Evolutionary conservation across 495 filamentous ascomycete genomes (phyloP), one percentile per base, ranked within the genome.

Genomic region (Penicillium diatomitis): DNA sequence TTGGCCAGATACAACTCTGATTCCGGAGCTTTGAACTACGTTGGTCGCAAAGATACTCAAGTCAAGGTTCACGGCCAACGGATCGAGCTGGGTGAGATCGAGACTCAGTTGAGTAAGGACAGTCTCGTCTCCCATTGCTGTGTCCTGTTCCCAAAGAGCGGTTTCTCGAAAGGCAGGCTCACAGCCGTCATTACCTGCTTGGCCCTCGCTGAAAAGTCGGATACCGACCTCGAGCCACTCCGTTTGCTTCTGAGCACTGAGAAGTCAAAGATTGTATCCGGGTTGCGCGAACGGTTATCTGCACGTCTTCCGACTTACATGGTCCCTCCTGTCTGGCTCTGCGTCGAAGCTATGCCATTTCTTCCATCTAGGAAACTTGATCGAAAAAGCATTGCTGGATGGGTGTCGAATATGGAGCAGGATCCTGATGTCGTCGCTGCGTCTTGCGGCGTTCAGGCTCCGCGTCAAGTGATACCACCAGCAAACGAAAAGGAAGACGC

Each of bases 11-110:
- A 86, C 48, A 67, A 73, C 30, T 75, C 78, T n/a, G 78, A 80
- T 4, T 57, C 67, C 48, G 77, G 78, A 7, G 69, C 66, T 7
- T 61, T 84, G n/a, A 68, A 72, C 36, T 84, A 81, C 61, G 63
- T 85, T 11, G 82, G 82, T 38, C 68, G 83, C 31, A 79, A 80
- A 46, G 83, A 86, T 50, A 76, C 76, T 1, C 81, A 84, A 54
- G 77, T 83, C n/a, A 86, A 86, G 61, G 64, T 84, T 11, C 75
- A 79, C 36, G 83, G 83, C 8, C 83, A 86, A 53, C 66, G 83
- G 32, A 72, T 86, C 33, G 83, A 86, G 56, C 63, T 85, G 10
- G 78, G 75, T 3, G 83, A 86, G 52, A 78, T 86, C 40, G 83
- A 86, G 55, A 75, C 76, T 50, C 68, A 78, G 54, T 55, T 72